Conservation (phyloP, 2,329 filamentous ascomycete genomes). For the Parastagonospora nodorum region DNA sequence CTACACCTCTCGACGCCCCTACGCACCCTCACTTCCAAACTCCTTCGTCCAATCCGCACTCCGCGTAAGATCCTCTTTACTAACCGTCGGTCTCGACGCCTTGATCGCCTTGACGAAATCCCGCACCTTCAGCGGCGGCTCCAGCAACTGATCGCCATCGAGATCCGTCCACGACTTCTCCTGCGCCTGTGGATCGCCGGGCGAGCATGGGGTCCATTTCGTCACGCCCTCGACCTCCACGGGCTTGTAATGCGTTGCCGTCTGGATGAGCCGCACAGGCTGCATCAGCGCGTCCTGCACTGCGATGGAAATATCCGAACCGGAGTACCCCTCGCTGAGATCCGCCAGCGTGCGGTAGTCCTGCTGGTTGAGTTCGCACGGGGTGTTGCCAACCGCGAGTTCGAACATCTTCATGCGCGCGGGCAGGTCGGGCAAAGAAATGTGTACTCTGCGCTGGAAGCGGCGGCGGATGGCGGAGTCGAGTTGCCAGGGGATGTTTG, state of each 20-base stretch:
- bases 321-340: slow-evolving; percentile 90
- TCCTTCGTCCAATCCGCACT: slow-evolving; percentile 95
- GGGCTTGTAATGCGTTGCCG: slow-evolving; percentile 96
- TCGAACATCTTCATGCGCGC: slow-evolving; percentile 96
- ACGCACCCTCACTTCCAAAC: slow-evolving; percentile 88
- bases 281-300: slow-evolving; percentile 98
- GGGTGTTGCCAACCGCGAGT: slow-evolving; percentile 89
- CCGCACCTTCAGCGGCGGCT: slow-evolving; percentile 84
- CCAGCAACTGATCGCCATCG: slow-evolving; percentile 80
- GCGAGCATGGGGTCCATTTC: slow-evolving; percentile 88
- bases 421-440: slow-evolving; percentile 84
- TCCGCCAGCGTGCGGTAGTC: slow-evolving; percentile 83
- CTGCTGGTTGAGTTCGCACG: slow-evolving; percentile 76
- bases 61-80: slow-evolving; percentile 77
- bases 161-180: slow-evolving; percentile 96
- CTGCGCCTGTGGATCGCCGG: slow-evolving; percentile 80
- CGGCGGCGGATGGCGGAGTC: slow-evolving; percentile 94
- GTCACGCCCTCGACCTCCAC: slow-evolving; percentile 69
- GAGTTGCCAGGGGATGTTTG: slow-evolving; percentile 98
- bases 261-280: slow-evolving; percentile 93
- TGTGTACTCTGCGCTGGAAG: slow-evolving; percentile 96
- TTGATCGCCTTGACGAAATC: slow-evolving; percentile 95
- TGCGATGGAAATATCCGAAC: slow-evolving; percentile 92
- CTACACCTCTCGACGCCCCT: slow-evolving; percentile 7
- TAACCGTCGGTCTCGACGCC: slow-evolving; percentile 86